Evolutionary conservation across 2,329 filamentous ascomycete genomes (phyloP), one percentile per base, ranked within the genome.

Genomic region (Trichoderma semiorbis): DNA sequence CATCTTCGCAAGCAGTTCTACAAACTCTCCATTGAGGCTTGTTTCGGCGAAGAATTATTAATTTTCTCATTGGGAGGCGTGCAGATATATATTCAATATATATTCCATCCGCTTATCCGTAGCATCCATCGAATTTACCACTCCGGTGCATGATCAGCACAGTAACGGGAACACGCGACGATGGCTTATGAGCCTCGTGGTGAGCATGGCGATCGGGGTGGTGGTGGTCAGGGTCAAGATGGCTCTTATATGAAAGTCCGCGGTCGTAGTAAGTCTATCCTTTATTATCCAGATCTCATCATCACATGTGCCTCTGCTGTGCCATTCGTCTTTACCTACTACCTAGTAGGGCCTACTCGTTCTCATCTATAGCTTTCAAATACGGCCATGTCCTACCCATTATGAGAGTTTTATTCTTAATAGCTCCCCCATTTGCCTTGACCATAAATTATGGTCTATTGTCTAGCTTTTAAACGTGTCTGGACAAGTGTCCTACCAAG

Each of bases 141-240:
- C 62, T 24, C 34, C n/a, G 24, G 71, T 69, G 65, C 50, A 72
- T 72, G 71, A 68, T 55, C 28, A 24, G 28, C 57, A 58, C 72
- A 60, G 60, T 72, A 73, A 68, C 75, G 61, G 73, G 65, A 69
- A 73, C 76, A 73, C 76, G 74, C 76, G 74, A 75, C 75, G 70
- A 88, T 88, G 86, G 84, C 86, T 77, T 87, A 87, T 78, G 85
- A 87, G 82, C 83, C 85, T 79, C 84, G 86, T 74, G 84, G 85
- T 77, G 85, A 87, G 75, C 81, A 84, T 75, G 83, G 82, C 72
- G 83, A 82, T 60, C 76, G 80, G 58, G 79, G 80, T 21, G 81
- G 77, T n/a, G 79, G 78, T 11, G 79, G 78, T 10, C 72, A 69
- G 21, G 81, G 82, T 8, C 81, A 83, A 71, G 84, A 86, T 75